Evolutionary conservation across 2,329 filamentous ascomycete species (phyloP).

Genomic region (Myriosclerotinia curreyana): DNA sequence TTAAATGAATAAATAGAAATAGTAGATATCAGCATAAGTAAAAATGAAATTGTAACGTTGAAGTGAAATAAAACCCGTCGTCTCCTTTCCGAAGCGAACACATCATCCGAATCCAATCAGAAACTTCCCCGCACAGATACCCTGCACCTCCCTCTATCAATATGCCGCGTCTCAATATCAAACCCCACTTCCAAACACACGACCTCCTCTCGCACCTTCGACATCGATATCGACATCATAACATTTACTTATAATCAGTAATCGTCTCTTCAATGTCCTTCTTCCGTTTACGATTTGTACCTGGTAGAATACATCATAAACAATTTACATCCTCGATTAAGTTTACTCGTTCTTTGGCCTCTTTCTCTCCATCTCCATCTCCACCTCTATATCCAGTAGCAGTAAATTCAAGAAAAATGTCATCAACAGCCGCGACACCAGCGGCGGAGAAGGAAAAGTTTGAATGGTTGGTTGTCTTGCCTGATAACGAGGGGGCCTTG

Average conservation of each 20-base stretch:
- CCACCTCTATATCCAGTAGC: too few relatives aligned
- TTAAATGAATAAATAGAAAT: too few relatives aligned
- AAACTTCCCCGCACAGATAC: not conserved
- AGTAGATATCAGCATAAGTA: not conserved
- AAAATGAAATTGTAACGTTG: not conserved
- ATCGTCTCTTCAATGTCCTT: constrained; percentile 6
- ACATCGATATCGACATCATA: not conserved
- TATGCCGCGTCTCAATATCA: constrained; percentile 1
- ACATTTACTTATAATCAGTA: not conserved
- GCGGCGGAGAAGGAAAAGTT: constrained; percentile 48
- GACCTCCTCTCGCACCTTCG: not conserved
- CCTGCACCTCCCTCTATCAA: not conserved
- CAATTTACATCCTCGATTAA: not conserved
- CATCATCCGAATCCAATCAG: not conserved
- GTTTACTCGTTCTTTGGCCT: not conserved
- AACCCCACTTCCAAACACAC: constrained; percentile 8
- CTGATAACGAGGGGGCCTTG: constrained; percentile 59
- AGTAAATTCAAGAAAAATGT: constrained; percentile 14
- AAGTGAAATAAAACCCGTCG: not conserved
- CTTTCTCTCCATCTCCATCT: not conserved
- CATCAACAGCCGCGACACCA: constrained; percentile 20
- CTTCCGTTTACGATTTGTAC: constrained; percentile 1
- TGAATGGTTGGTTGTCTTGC: constrained; percentile 68
- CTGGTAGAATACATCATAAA: not conserved
- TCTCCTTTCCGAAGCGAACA: constrained; percentile 14